Evolutionary conservation across 805 yeast genomes (phyloP).

Genomic region (Ogataea trehaloabstinens): DNA sequence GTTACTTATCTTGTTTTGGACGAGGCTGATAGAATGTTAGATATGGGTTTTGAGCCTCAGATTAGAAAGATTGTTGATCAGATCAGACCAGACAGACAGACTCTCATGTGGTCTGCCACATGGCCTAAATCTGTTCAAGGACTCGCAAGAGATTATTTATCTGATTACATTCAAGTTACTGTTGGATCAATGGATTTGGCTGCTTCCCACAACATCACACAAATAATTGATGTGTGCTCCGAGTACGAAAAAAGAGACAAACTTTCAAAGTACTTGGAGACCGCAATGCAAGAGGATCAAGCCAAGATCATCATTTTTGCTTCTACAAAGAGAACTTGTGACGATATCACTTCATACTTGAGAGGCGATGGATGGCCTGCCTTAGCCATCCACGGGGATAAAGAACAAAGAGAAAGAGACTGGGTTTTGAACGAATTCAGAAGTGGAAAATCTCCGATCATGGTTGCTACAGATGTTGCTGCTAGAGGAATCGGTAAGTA

Average conservation of each 20-base stretch:
- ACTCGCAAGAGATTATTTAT: conserved; percentile 85
- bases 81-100: conserved; percentile 99
- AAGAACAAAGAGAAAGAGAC: conserved; percentile 96
- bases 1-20: conserved; percentile 96
- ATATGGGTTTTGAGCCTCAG: conserved; percentile 99
- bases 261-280: conserved; percentile 76
- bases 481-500: conserved; percentile 99
- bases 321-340: conserved; percentile 98
- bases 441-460: conserved; percentile 88
- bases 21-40: conserved; percentile 99
- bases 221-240: conserved; percentile 84
- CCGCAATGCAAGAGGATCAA: conserved; percentile 67
- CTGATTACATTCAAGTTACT: conserved; percentile 94
- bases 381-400: conserved; percentile 97
- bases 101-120: conserved; percentile 99
- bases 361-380: conserved; percentile 99
- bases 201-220: conserved; percentile 95
- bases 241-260: conserved; percentile 95
- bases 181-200: conserved; percentile 94
- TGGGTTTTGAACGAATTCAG: conserved; percentile 96
- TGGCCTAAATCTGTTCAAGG: conserved; percentile 99
- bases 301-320: conserved; percentile 87
- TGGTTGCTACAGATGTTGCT: conserved; percentile 99
- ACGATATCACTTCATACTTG: conserved; percentile 85
- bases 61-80: conserved; percentile 94